phyloP scores from a whole-genome alignment of 2,329 filamentous ascomycete genomes.

The Beauveria medogensis region DNA sequence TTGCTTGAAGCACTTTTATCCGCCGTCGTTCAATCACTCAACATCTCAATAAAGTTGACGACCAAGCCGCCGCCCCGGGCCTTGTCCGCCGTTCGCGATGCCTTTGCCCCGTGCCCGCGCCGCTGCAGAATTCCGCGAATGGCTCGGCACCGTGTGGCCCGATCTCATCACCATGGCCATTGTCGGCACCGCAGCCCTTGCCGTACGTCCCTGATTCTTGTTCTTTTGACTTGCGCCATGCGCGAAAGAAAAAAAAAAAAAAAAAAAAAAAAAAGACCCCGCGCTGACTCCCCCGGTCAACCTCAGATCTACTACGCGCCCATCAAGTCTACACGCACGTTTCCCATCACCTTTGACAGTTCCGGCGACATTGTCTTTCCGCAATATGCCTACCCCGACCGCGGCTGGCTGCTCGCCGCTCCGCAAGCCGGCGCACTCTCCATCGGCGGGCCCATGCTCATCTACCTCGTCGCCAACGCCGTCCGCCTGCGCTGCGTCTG shows the following conservation, averaged over 20 bases:
- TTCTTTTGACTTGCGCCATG: background rate
- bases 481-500: slow-evolving; percentile 45
- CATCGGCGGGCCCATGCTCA: slow-evolving; percentile 45
- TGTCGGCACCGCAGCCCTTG: slow-evolving; percentile 32
- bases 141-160: slow-evolving; percentile 49
- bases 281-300: too few species aligned
- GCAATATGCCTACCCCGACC: slow-evolving; percentile 55
- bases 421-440: slow-evolving; percentile 50
- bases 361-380: slow-evolving; percentile 57
- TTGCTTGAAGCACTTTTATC: too few species aligned
- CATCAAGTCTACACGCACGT: slow-evolving; percentile 49
- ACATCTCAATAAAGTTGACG: too few species aligned
- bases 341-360: slow-evolving; percentile 49
- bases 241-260: too few species aligned
- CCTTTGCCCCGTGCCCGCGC: background rate
- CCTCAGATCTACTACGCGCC: slow-evolving; percentile 42
- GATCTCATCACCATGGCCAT: slow-evolving; percentile 52
- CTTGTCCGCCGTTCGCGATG: background rate
- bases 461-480: slow-evolving; percentile 50
- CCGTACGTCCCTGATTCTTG: slow-evolving; percentile 17
- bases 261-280: too few species aligned
- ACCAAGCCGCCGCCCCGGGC: too few species aligned
- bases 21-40: too few species aligned
- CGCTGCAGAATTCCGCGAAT: slow-evolving; percentile 30
- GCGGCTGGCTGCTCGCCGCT: slow-evolving; percentile 54